Evolutionary conservation across 768 basidiomycete species (phyloP).

Genomic region (Boletus patriciae): DNA sequence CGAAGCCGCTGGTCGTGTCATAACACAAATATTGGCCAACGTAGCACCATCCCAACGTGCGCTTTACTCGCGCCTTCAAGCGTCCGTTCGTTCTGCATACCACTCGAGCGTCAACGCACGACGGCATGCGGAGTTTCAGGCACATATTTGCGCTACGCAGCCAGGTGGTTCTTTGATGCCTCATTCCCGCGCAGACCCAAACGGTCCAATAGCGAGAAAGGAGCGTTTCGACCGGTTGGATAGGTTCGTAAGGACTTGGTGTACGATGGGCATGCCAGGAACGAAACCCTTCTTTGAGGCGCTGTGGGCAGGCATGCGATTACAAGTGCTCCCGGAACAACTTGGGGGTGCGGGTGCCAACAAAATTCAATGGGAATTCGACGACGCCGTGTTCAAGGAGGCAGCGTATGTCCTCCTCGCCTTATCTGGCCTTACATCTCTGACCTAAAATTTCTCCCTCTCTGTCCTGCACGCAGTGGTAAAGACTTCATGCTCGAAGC

Average conservation of each 20-base stretch:
- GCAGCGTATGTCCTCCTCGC: conserved; percentile 66
- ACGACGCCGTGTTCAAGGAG: conserved; percentile 93
- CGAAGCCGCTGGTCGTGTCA: conserved; percentile 70
- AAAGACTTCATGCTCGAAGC: conserved; percentile 95
- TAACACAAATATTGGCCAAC: conserved; percentile 80
- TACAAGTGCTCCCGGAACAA: conserved; percentile 77
- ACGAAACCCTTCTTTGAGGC: conserved; percentile 74
- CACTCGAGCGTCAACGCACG: conserved; percentile 79
- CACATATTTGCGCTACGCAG: conserved; percentile 74
- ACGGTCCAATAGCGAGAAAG: conserved; percentile 63
- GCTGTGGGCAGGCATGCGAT: conserved; percentile 75
- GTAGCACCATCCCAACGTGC: conserved; percentile 83
- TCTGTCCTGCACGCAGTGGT: conserved; percentile 53
- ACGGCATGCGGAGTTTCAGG: conserved; percentile 80
- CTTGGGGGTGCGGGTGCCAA: conserved; percentile 77
- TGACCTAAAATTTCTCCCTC: conserved; percentile 16
- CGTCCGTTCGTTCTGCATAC: conserved; percentile 81
- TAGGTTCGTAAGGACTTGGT: conserved; percentile 79
- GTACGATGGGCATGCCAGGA: conserved; percentile 83
- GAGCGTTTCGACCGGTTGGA: conserved; percentile 76
- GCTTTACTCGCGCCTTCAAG: conserved; percentile 82
- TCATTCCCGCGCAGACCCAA: conserved; percentile 66
- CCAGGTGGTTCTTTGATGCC: conserved; percentile 81
- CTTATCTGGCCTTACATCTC: conserved; percentile 5
- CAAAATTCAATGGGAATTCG: conserved; percentile 85